These are phyloP conservation scores for Salix viminalis DNA, from an alignment of 345 rosid species.

Conservation along the genomic window DNA sequence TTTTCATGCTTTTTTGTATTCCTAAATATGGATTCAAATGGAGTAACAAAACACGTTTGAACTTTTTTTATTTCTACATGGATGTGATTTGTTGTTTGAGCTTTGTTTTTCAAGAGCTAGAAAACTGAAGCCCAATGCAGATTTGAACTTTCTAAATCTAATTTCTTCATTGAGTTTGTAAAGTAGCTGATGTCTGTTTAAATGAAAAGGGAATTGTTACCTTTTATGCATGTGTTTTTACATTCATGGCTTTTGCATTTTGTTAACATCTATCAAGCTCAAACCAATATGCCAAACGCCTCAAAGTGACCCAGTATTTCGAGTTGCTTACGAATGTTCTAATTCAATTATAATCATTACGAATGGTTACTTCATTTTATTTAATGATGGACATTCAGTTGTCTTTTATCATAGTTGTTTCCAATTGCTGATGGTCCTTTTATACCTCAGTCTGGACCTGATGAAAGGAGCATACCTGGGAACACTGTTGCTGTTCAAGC, in stretches of 20 bases:
- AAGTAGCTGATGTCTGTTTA: not conserved
- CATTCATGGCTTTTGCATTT: too few relatives aligned
- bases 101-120: not conserved
- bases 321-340: not conserved
- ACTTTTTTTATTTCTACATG: not conserved
- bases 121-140: not conserved
- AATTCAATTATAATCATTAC: not conserved
- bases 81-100: not conserved
- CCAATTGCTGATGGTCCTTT: not conserved
- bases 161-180: not conserved
- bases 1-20: not conserved
- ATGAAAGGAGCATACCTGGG: constrained; percentile 43
- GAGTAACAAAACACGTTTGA: not conserved
- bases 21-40: not conserved
- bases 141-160: not conserved
- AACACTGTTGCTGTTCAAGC: constrained; percentile 35
- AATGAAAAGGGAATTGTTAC: not conserved
- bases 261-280: not conserved
- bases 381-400: not conserved
- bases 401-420: not conserved
- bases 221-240: not conserved
- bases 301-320: not conserved
- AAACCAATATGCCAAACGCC: not conserved
- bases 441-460: constrained; percentile 22
- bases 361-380: not conserved